Conservation (phyloP, 164 flowering plant genomes). For the Tinospora cordifolia region DNA sequence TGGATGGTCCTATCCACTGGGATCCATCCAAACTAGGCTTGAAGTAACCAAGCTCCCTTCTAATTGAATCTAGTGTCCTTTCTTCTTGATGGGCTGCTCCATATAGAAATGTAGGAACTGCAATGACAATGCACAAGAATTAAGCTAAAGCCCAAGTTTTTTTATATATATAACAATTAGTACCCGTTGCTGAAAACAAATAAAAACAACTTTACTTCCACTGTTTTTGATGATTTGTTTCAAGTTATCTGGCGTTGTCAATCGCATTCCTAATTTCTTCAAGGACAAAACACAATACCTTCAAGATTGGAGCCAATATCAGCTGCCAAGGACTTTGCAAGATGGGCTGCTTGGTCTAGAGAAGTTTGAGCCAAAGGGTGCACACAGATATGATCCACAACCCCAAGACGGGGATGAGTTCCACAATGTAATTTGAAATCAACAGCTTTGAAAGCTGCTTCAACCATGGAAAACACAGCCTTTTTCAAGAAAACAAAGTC, state of each 20-base stretch:
- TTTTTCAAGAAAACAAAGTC: constrained; percentile 41
- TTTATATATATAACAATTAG: no score
- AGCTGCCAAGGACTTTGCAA: constrained; percentile 53
- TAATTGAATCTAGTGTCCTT: constrained; percentile 46
- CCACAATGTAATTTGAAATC: constrained; percentile 57
- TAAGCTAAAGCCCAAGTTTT: no score
- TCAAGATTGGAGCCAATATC: constrained; percentile 56
- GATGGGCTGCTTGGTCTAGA: constrained; percentile 56
- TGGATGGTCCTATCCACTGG: constrained; percentile 58
- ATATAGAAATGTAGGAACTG: constrained; percentile 71
- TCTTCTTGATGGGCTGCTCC: constrained; percentile 65
- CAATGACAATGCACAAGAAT: constrained; percentile 1
- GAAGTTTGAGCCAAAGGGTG: constrained; percentile 69
- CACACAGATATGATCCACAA: constrained; percentile 62
- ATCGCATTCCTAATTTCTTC: not conserved
- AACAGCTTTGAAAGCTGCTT: constrained; percentile 48
- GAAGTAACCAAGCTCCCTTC: constrained; percentile 63
- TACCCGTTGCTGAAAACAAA: no score
- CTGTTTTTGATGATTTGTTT: not conserved
- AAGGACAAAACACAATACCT: constrained; percentile 28
- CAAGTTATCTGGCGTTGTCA: not conserved
- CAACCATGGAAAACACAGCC: constrained; percentile 52
- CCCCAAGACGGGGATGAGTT: constrained; percentile 73
- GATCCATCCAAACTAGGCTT: constrained; percentile 51
- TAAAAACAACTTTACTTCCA: not conserved